Base-by-base conservation (phyloP, 1,284 basidiomycete genomes). In the Moesziomyces globuligerus region DNA sequence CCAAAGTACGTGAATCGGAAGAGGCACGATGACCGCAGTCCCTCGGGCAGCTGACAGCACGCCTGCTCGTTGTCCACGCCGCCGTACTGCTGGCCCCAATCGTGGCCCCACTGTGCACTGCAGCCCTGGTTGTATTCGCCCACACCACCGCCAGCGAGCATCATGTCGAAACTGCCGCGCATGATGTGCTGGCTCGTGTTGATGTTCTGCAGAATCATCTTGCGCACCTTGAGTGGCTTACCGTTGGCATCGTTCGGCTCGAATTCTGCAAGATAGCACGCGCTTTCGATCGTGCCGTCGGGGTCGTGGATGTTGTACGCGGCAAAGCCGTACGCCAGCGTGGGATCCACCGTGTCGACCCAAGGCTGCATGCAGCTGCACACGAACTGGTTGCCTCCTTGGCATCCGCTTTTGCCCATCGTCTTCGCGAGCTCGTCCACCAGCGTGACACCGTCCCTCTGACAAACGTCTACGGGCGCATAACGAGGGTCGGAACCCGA, bases 131-230 rank as follows among this genome's bases (percentile, higher is more conserved):
- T 38, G 54, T 25, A 70, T 1, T 53, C 60, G 2, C 67, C 67
- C 0, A 70, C 67, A 4, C 67, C 67, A 3, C 67, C 67, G 15
- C 60, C 67, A 1, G 67, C 60, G 1, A 70, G 43, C 26, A 47
- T 42, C 28, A 70, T n/a, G 37, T 70, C 67, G 45, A 53, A 64
- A 20, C 56, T 54, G 6, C 56, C 67, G 20, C 59, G 39, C 1
- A 43, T 26, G 7, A 70, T 26, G 17, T 37, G 46, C 11, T 26
- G 24, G 11, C 67, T 64, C 15, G 55, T 64, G 40, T 70, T 70
- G 52, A 70, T 59, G 56, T 64, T 64, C 38, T 70, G 67, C 24
- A 70, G 8, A 20, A 70, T 70, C 44, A 70, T 48, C 48, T 60
- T 64, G 32, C 36, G 34, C 5, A 69, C 43, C 41, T 62, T 58